Base-by-base conservation (phyloP, 164 flowering plant species). In the Cinnamomum chago region DNA sequence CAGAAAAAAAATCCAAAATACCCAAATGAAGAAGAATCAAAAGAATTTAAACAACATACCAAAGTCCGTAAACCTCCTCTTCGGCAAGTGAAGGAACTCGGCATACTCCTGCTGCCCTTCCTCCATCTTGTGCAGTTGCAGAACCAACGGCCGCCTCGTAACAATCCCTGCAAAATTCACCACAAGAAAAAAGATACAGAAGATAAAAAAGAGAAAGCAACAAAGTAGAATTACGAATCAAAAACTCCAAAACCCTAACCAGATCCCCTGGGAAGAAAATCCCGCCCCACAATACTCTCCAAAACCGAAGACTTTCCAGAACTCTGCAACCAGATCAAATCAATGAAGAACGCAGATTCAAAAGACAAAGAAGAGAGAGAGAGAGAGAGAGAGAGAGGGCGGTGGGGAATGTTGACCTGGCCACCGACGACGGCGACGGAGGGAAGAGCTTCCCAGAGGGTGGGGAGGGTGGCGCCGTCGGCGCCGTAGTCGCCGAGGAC, bases 341-440 rank as follows among this genome's bases (percentile, higher is more conserved):
- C 68, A 70, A 18, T 67, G 30, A 50, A 67, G 73, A 47, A 68
- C 66, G 5, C 18, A 40, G 15, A 65, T 12, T 68, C 22, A 30
- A 77, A 14, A 24, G 55, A 35, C 22, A 65, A 20, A 67, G 17
- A 55, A 68, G 18, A 2, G 20, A 74, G 55, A 73, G 27, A 74
- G 2, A 35, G n/a, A 70, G 1, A 33, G 47, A 25, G 27, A 25
- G 27, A 25, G 27, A 25, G 27, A 25, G 27, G 1, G 27, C 27
- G 35, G 20, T 50, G 10, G 17, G 70, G 50, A 7, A 22, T 20
- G 68, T 1, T 9, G 23, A 91, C 97, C 97, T 92, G 98, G 58
- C 98, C 98, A 51, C 98, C 98, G 62, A 93, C 98, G 60, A 93
- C 98, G 72, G 97, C 97, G 17, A 93, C 94, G 22, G 97, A 82